These are phyloP conservation scores for Fraxinus floribunda DNA, from an alignment of 305 asterid genomes.

Conservation along the genomic window DNA sequence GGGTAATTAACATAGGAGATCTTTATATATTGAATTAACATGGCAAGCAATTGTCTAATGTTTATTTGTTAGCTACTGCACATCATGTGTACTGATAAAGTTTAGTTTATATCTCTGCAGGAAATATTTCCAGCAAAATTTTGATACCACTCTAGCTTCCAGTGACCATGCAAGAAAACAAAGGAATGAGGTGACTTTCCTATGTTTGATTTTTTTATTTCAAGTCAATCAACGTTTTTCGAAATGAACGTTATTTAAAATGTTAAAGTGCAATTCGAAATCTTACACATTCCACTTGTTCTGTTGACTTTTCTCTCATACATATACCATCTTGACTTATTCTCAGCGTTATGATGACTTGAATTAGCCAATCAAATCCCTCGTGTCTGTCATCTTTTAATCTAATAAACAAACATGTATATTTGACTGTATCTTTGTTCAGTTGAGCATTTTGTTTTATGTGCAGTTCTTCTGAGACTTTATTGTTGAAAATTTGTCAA, in stretches of 20 bases:
- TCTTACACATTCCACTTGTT: neutral
- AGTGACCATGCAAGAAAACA: conserved; percentile 84
- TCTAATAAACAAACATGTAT: neutral
- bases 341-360: neutral
- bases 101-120: conserved; percentile 40
- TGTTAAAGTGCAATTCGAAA: neutral
- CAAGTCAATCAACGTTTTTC: neutral
- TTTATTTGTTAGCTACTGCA: neutral
- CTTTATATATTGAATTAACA: neutral
- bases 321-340: neutral
- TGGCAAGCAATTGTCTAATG: neutral
- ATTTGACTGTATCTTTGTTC: neutral
- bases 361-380: neutral
- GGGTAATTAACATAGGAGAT: neutral
- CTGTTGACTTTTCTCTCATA: neutral
- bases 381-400: neutral
- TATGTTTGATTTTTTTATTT: neutral
- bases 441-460: neutral
- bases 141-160: conserved; percentile 81
- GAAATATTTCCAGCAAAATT: conserved; percentile 78
- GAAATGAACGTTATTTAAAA: neutral
- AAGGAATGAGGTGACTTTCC: conserved; percentile 65
- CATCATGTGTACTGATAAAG: neutral
- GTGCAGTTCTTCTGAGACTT: neutral
- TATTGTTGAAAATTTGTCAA: neutral